A percentile compares a stretch with the other conserved stretches of the same genome.
Evolutionary conservation across 2,329 filamentous ascomycete species (phyloP).

Genomic region (Colletotrichum viniferum): DNA sequence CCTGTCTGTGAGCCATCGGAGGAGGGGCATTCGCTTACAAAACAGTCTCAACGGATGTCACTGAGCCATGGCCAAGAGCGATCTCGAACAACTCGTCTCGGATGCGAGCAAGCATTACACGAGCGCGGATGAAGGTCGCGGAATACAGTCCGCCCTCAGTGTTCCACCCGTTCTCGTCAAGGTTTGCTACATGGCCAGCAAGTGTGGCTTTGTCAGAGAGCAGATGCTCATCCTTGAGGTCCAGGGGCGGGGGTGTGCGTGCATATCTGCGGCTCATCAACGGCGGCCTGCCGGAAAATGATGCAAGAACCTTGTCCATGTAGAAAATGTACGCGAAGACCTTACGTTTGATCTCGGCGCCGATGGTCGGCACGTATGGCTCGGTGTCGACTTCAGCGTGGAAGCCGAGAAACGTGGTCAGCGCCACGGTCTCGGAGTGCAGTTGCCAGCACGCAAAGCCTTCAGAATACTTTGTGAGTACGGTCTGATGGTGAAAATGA

Average conservation of each 20-base stretch:
- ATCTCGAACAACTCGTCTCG: conserved; percentile 33
- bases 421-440: conserved; percentile 34
- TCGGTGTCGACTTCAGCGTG: conserved; percentile 21
- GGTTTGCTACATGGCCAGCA: conserved; percentile 25
- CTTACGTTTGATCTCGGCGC: conserved; percentile 30
- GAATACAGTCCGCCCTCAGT: conserved; percentile 31
- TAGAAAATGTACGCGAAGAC: conserved; percentile 36
- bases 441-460: conserved; percentile 23
- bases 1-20: not conserved
- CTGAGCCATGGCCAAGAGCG: conserved; percentile 25
- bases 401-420: conserved; percentile 29
- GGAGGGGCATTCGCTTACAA: not conserved
- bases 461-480: not conserved
- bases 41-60: conserved; percentile 45
- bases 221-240: conserved; percentile 40
- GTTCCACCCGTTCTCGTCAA: conserved; percentile 44
- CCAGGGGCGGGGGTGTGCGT: conserved; percentile 43
- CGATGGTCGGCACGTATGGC: conserved; percentile 28
- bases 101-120: conserved; percentile 26
- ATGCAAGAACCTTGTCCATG: conserved; percentile 40
- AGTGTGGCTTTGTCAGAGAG: conserved; percentile 32
- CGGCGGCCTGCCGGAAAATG: conserved; percentile 47
- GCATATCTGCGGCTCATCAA: conserved; percentile 38
- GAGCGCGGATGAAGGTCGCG: conserved; percentile 32
- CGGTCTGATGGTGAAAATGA: accelerated